Base-by-base conservation (phyloP, 257 asterid species). In the Plantago elongata region DNA sequence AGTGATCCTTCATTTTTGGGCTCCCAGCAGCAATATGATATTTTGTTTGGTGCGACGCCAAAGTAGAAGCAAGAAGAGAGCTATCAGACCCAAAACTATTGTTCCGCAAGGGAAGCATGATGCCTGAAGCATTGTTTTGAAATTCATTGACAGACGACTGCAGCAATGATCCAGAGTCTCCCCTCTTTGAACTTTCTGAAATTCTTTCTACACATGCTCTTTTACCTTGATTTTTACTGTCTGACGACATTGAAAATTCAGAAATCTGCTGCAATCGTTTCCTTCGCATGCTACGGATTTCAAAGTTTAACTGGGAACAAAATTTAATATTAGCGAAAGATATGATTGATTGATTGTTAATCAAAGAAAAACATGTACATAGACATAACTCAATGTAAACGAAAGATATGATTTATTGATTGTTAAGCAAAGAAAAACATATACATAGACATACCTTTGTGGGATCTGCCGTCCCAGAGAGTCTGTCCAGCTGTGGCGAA, bases 1-100 rank as follows among this genome's bases (percentile, higher is more conserved):
- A 75, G 48, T 79, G 88, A 81, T 90, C 98, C 81, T 81, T 91
- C 79, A 82, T 62, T 72, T 89, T 82, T 30, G 91, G 91, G 77
- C 89, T 85, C 34, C 69, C 88, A 66, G 62, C 68, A 61, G 86
- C 95, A 61, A 69, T 71, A 68, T 67, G 88, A 75, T 79, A 76
- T 61, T 79, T 85, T 10, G 86, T 49, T 61, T 74, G 95, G 73
- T 77, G 84, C 54, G 90, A 68, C 42, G 78, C 71, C 57, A 34
- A 34, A 4, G 5, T 5, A 7, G 40, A 34, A 34, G 40, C 40
- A 34, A 79, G 67, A 70, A 85, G 77, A 45, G 96, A 81, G 59
- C 77, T 80, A 66, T 91, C 93, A 18, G 94, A 74, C 12, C 90
- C 84, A 74, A 84, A 81, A 74, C 85, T 78, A 72, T 81, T 88